A percentile compares a stretch with the other conserved stretches of the same genome.
These are phyloP conservation scores for Lipomyces yamadae DNA, from an alignment of 805 yeast genomes.

Conservation along the genomic window DNA sequence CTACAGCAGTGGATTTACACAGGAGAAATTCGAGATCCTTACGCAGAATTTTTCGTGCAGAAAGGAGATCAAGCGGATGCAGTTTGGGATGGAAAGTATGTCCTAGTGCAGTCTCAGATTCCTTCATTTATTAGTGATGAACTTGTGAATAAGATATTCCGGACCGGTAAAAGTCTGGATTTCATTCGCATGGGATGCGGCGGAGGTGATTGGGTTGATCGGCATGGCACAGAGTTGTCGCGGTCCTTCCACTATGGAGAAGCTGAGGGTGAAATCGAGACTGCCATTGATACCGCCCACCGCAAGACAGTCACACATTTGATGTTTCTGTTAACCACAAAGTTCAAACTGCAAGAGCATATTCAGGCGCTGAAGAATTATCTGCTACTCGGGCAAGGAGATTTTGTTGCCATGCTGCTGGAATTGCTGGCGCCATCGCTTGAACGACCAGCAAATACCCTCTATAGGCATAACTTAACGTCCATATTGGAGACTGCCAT, in stretches of 20 bases:
- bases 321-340: slow-evolving; percentile 55
- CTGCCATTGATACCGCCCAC: slow-evolving; percentile 49
- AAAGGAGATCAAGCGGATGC: slow-evolving; percentile 34
- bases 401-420: slow-evolving; percentile 72
- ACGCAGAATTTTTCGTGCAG: slow-evolving; percentile 66
- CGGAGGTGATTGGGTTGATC: slow-evolving; percentile 65
- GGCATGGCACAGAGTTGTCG: slow-evolving; percentile 23
- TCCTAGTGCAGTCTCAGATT: slow-evolving; percentile 41
- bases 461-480: slow-evolving; percentile 70
- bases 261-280: slow-evolving; percentile 39
- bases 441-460: slow-evolving; percentile 62
- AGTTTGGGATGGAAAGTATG: slow-evolving; percentile 40
- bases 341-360: slow-evolving; percentile 58
- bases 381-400: slow-evolving; percentile 76
- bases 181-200: slow-evolving; percentile 69
- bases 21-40: slow-evolving; percentile 63
- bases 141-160: slow-evolving; percentile 43
- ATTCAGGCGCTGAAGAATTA: slow-evolving; percentile 67
- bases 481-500: slow-evolving; percentile 69
- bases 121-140: slow-evolving; percentile 48
- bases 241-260: slow-evolving; percentile 24
- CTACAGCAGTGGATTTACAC: slow-evolving; percentile 68
- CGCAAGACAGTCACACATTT: slow-evolving; percentile 59
- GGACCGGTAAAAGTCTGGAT: slow-evolving; percentile 71
- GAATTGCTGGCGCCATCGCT: slow-evolving; percentile 59